Conservation (phyloP, 169 alveolate genomes). For the Miamiensis avidus region DNA sequence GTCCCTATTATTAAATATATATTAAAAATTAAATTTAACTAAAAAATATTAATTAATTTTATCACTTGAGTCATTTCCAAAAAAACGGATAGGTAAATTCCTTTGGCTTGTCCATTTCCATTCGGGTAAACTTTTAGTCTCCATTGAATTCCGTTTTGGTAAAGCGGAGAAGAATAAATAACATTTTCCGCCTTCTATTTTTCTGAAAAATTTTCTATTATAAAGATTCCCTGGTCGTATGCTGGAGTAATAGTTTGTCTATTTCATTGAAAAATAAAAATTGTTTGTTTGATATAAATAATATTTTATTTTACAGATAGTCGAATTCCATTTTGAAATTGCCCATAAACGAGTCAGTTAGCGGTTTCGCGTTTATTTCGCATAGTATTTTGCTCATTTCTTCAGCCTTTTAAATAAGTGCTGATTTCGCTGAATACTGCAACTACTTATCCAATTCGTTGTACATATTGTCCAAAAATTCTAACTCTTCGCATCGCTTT, state of each 20-base stretch:
- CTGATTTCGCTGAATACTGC: background rate
- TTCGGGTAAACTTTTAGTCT: constrained; percentile 85
- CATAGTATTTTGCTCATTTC: constrained; percentile 12
- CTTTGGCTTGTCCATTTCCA: constrained; percentile 83
- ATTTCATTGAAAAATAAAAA: too few relatives aligned
- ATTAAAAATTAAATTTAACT: too few relatives aligned
- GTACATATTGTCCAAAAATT: constrained; percentile 18
- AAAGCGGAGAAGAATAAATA: constrained; percentile 73
- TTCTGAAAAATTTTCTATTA: constrained; percentile 59
- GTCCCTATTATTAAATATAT: too few relatives aligned
- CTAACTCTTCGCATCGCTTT: constrained; percentile 41
- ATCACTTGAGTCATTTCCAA: constrained; percentile 81
- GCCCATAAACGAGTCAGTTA: background rate
- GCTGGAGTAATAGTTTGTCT: constrained; percentile 75
- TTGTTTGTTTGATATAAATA: too few relatives aligned
- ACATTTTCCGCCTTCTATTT: constrained; percentile 64
- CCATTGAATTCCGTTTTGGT: constrained; percentile 74
- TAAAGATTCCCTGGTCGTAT: constrained; percentile 70
- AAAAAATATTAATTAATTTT: too few relatives aligned
- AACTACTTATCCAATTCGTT: constrained; percentile 27
- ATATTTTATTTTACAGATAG: background rate
- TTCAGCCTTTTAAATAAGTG: constrained; percentile 41
- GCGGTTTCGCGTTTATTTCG: constrained; percentile 13
- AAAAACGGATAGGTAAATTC: constrained; percentile 76
- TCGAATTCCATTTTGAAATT: background rate